Conservation (phyloP, 345 rosid genomes). For the Alliaria petiolata region DNA sequence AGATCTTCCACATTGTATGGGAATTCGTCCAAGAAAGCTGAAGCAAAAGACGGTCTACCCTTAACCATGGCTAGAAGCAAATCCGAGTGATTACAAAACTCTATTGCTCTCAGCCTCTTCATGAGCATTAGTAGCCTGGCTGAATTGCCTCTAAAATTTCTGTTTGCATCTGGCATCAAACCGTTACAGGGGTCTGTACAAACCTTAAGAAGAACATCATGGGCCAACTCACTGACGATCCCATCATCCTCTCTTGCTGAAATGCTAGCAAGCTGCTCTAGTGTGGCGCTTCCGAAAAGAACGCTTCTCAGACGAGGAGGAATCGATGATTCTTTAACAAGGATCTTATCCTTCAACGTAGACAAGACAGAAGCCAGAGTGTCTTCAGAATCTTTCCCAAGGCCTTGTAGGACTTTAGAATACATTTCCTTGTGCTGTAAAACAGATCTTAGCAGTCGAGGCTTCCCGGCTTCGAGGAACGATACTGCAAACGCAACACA, state of each 20-base stretch:
- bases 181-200: conserved; percentile 88
- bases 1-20: conserved; percentile 87
- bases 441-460: conserved; percentile 67
- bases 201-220: conserved; percentile 57
- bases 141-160: conserved; percentile 67
- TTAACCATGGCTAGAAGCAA: conserved; percentile 70
- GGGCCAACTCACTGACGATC: conserved; percentile 56
- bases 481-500: conserved; percentile 82
- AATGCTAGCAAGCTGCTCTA: conserved; percentile 67
- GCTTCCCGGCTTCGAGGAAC: conserved; percentile 80
- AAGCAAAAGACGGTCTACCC: conserved; percentile 67
- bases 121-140: conserved; percentile 67
- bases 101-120: conserved; percentile 80
- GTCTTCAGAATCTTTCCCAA: conserved; percentile 66
- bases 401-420: conserved; percentile 65
- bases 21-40: conserved; percentile 76
- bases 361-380: conserved; percentile 58
- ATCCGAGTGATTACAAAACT: conserved; percentile 62
- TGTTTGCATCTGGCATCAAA: conserved; percentile 72
- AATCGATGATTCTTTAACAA: conserved; percentile 66
- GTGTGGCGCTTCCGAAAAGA: conserved; percentile 75
- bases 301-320: conserved; percentile 81
- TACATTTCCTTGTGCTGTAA: conserved; percentile 85
- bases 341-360: conserved; percentile 57
- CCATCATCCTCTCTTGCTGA: conserved; percentile 61